Conservation (phyloP, 1,284 basidiomycete species). For the Naganishia sp. region DNA sequence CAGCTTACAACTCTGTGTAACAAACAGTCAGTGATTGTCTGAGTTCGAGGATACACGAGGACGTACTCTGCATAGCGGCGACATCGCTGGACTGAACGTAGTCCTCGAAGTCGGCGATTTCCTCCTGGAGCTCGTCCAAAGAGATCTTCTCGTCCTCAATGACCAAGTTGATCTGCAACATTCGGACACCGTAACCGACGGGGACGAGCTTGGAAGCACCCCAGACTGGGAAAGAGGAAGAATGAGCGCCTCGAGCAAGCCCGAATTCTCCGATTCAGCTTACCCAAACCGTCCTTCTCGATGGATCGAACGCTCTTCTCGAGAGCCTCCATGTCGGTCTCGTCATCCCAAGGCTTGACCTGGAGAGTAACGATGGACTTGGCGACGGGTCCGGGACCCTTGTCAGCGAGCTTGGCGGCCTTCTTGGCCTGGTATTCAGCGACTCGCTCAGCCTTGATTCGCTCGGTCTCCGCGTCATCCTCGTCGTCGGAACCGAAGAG, state of each 20-base stretch:
- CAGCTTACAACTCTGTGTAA: conserved; percentile 28
- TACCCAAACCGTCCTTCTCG: conserved; percentile 78
- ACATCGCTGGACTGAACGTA: conserved; percentile 94
- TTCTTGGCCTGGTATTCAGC: conserved; percentile 93
- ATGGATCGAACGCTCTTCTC: conserved; percentile 83
- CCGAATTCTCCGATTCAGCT: conserved; percentile 62
- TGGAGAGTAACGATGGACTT: conserved; percentile 85
- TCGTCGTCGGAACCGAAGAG: conserved; percentile 87
- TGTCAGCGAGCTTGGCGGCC: conserved; percentile 71
- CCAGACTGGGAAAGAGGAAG: neutral
- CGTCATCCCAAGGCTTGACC: conserved; percentile 99
- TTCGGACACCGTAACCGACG: conserved; percentile 89
- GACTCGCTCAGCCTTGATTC: conserved; percentile 91
- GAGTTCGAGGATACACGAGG: neutral
- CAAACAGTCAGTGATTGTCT: neutral
- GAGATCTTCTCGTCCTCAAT: conserved; percentile 90
- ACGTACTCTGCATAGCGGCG: conserved; percentile 73
- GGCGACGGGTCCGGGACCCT: conserved; percentile 69
- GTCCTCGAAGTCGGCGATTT: conserved; percentile 69
- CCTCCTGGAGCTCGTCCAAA: conserved; percentile 79
- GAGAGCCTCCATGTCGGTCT: conserved; percentile 91
- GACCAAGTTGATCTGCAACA: conserved; percentile 92
- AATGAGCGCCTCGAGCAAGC: neutral
- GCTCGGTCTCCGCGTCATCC: conserved; percentile 76
- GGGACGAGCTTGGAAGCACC: conserved; percentile 80